A percentile compares a stretch with the other conserved stretches of the same genome.
These are phyloP conservation scores for Gaertneriomyces sp. DNA, from an alignment of 192 early-diverging fungal species.

Conservation along the genomic window DNA sequence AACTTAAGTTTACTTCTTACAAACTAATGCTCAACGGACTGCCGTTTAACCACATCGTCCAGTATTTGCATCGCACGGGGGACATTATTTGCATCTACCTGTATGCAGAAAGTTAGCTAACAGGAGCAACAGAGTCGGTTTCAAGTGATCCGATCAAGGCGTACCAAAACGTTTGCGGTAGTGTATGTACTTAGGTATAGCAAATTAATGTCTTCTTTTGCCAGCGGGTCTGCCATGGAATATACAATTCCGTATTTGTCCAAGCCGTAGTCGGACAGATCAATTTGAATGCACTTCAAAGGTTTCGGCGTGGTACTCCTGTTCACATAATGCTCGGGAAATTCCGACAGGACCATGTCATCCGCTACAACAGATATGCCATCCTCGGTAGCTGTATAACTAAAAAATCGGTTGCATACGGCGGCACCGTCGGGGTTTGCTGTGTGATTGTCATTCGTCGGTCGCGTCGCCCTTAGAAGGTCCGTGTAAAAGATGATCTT, in stretches of 20 bases:
- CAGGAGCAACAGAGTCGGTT: background rate
- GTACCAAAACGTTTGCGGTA: conserved; percentile 66
- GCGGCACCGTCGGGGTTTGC: conserved; percentile 1
- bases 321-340: conserved; percentile 42
- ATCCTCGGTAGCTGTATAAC: conserved; percentile 62
- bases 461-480: background rate
- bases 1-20: no score
- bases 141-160: background rate
- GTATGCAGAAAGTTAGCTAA: background rate
- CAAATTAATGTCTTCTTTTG: conserved; percentile 53
- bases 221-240: conserved; percentile 63
- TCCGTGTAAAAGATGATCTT: conserved; percentile 63
- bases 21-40: no score
- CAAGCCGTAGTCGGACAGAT: conserved; percentile 47
- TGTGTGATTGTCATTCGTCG: background rate
- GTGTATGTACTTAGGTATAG: conserved; percentile 64
- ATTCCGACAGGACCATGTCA: conserved; percentile 47
- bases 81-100: conserved; percentile 15
- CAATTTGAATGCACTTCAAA: conserved; percentile 64
- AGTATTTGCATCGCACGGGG: conserved; percentile 16
- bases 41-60: conserved; percentile 12
- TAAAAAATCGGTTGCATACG: conserved; percentile 53
- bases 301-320: conserved; percentile 41
- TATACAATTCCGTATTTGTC: conserved; percentile 69
- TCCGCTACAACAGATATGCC: conserved; percentile 68